These are phyloP conservation scores for Xylaria palmicola DNA, from an alignment of 495 filamentous ascomycete genomes.

Conservation along the genomic window DNA sequence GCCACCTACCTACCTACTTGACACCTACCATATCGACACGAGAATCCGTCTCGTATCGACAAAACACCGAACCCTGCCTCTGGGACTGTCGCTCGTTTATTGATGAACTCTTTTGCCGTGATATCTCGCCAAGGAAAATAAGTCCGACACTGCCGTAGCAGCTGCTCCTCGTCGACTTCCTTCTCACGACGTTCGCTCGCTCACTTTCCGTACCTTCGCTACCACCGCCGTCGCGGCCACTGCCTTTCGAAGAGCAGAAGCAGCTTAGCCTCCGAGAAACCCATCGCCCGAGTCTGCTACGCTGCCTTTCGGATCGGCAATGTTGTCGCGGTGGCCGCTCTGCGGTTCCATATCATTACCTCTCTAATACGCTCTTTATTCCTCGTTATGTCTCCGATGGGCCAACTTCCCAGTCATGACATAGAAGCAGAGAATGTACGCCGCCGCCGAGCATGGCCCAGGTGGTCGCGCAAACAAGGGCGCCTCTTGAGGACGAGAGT, in stretches of 20 bases:
- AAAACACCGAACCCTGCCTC: not conserved
- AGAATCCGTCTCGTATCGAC: not conserved
- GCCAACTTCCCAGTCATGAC: constrained; percentile 20
- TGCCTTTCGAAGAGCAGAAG: not conserved
- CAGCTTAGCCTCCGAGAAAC: not conserved
- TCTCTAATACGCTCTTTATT: not conserved
- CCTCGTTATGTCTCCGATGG: constrained; percentile 16
- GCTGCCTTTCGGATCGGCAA: not conserved
- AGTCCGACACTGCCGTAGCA: not conserved
- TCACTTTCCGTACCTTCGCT: not conserved
- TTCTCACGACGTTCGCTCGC: not conserved
- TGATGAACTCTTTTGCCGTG: not conserved
- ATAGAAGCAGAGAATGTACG: constrained; percentile 18
- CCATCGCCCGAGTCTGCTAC: not conserved
- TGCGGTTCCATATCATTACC: not conserved
- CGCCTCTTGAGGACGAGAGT: constrained; percentile 2
- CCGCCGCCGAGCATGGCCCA: not conserved
- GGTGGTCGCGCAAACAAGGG: not conserved
- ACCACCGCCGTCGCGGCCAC: not conserved
- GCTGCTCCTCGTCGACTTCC: not conserved
- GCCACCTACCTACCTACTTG: not conserved
- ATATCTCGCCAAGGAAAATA: not conserved
- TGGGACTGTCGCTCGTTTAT: constrained; percentile 10
- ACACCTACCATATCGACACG: not conserved
- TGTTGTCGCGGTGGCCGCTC: constrained; percentile 10